Conservation (phyloP, 192 early-diverging fungal species). For the Podila horticola region DNA sequence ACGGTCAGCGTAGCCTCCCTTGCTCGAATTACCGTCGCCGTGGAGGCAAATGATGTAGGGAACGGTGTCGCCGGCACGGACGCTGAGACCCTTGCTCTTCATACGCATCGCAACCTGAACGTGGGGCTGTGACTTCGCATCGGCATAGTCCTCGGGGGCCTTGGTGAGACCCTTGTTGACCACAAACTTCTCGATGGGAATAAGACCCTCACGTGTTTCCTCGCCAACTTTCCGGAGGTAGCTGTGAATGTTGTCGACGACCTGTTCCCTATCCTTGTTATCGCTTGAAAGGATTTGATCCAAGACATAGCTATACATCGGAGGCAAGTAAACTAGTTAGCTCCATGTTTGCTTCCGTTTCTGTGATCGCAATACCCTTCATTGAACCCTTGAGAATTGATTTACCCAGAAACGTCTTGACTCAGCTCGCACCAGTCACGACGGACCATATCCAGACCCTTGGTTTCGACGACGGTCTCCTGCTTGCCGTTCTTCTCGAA, state of each 20-base stretch:
- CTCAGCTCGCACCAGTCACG: slow-evolving; percentile 98
- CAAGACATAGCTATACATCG: slow-evolving; percentile 65
- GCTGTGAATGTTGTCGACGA: slow-evolving; percentile 81
- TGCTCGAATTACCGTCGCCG: slow-evolving; percentile 29
- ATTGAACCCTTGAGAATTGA: background rate
- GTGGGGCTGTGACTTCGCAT: slow-evolving; percentile 90
- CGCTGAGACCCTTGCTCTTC: slow-evolving; percentile 72
- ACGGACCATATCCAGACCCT: slow-evolving; percentile 95
- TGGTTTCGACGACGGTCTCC: slow-evolving; percentile 76
- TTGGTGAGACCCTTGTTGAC: slow-evolving; percentile 97
- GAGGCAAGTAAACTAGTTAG: no score
- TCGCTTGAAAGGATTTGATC: slow-evolving; percentile 62
- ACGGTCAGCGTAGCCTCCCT: slow-evolving; percentile 70
- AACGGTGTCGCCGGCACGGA: slow-evolving; percentile 89
- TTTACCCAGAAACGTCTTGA: slow-evolving; percentile 85
- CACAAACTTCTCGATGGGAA: slow-evolving; percentile 86
- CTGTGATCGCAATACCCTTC: no score
- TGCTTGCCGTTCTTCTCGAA: slow-evolving; percentile 67
- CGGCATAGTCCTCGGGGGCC: slow-evolving; percentile 89
- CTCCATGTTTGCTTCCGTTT: no score
- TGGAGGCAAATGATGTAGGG: slow-evolving; percentile 89
- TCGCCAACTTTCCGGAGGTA: slow-evolving; percentile 76
- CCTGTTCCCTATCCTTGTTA: slow-evolving; percentile 69
- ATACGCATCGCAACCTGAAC: slow-evolving; percentile 92
- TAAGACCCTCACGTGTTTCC: slow-evolving; percentile 72